These are phyloP conservation scores for Schrenkiella parvula DNA, from an alignment of 345 rosid genomes.

Conservation along the genomic window DNA sequence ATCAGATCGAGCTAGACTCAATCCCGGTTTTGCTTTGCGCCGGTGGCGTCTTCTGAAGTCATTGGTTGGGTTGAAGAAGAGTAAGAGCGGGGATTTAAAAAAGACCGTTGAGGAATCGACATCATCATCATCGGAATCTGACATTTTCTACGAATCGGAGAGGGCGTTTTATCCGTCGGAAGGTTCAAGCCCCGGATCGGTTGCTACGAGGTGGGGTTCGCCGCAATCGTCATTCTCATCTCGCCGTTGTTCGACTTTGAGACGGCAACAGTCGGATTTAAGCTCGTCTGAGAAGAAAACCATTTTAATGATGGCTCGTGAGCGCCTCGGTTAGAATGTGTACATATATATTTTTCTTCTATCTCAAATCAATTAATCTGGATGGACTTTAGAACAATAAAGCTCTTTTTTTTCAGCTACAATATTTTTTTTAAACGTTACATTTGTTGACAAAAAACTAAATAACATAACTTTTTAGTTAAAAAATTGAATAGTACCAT, in stretches of 20 bases:
- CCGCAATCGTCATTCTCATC: slow-evolving; percentile 16
- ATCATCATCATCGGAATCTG: slow-evolving; percentile 8
- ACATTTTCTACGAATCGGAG: slow-evolving; percentile 7
- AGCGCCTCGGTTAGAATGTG: not conserved
- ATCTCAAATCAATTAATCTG: not conserved
- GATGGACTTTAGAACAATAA: not conserved
- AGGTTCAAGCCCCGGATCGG: slow-evolving; percentile 20
- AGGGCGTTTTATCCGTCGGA: slow-evolving; percentile 13
- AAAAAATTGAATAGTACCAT: no score
- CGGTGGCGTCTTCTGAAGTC: slow-evolving; percentile 21
- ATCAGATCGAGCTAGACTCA: not conserved
- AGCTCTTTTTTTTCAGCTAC: not conserved
- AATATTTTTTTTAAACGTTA: not conserved
- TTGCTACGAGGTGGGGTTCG: slow-evolving; percentile 14
- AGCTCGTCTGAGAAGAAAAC: slow-evolving; percentile 17
- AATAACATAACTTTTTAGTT: not conserved
- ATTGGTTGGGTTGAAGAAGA: slow-evolving; percentile 19
- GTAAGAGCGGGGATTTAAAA: not conserved
- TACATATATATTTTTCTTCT: not conserved
- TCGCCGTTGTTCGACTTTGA: not conserved
- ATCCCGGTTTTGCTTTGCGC: not conserved
- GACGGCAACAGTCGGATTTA: slow-evolving; percentile 20
- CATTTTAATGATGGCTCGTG: slow-evolving; percentile 5
- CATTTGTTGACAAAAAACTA: not conserved
- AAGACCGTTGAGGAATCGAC: slow-evolving; percentile 9